A percentile compares a stretch with the other conserved stretches of the same genome.
Evolutionary conservation across 768 basidiomycete genomes (phyloP).

Genomic region (Leccinum pellstonianum): DNA sequence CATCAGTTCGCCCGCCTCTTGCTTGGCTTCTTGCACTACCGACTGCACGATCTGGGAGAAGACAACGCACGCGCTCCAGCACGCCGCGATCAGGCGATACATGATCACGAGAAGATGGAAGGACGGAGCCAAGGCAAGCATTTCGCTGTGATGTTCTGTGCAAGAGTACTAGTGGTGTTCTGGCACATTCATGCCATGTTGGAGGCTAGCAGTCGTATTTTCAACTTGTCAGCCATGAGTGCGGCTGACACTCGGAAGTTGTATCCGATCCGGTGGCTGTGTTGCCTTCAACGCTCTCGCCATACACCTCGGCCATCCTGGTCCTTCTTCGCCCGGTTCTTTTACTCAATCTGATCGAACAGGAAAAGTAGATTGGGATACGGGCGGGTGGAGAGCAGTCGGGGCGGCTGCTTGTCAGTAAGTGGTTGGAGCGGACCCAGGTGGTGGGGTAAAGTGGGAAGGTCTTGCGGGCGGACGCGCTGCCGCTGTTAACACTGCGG

Average conservation of each 20-base stretch:
- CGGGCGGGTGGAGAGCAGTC: neutral
- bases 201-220: neutral
- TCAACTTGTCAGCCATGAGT: neutral
- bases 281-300: too few species aligned
- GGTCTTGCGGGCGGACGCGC: too few species aligned
- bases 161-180: neutral
- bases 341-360: too few species aligned
- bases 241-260: neutral
- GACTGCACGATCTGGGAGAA: conserved; percentile 13
- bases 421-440: too few species aligned
- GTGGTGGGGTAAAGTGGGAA: too few species aligned
- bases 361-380: neutral
- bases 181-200: neutral
- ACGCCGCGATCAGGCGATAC: neutral
- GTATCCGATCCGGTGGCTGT: neutral
- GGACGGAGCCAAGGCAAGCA: neutral
- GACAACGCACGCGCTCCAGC: conserved; percentile 17
- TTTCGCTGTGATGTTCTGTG: neutral
- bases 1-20: conserved; percentile 20
- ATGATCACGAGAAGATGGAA: conserved; percentile 4
- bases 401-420: too few species aligned
- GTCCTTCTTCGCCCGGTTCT: too few species aligned
- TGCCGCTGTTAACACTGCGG: too few species aligned
- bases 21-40: conserved; percentile 12
- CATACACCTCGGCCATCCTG: too few species aligned